Evolutionary conservation across 257 asterid genomes (phyloP), one percentile per base, ranked within the genome.

Genomic region (Marsdenia floribunda): DNA sequence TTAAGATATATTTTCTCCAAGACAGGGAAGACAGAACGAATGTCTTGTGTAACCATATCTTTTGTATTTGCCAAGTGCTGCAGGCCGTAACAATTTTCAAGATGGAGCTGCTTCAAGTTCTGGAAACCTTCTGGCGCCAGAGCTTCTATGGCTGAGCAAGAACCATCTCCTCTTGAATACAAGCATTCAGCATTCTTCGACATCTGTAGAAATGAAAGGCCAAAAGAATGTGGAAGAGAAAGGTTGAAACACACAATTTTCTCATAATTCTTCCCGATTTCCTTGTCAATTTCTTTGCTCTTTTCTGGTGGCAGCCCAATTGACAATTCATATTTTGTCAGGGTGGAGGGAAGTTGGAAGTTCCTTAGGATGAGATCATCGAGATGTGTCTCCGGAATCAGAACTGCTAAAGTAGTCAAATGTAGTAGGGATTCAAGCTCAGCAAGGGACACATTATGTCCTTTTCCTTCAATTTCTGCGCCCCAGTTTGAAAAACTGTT

Each of bases 181-280:
- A 74, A 33, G 14, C 21, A 22, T 47, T 74, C 77, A 19, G 71
- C 70, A n/a, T 74, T 74, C 77, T 54, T 47, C 71, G 61, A 4
- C 35, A 74, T 18, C 29, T 21, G 8, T 33, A 26, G 18, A 52
- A 63, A 26, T 59, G 68, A 74, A 74, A n/a, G 29, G 19, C 24
- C 61, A 50, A 65, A 44, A 26, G 49, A 26, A 11, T 44, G 57
- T 22, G 73, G 60, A 47, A 29, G 33, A 69, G 54, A 22, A 24
- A 69, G 73, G 57, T 49, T 69, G 35, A 69, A 12, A 44, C 59
- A 46, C 59, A 69, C 2, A 47, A 69, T 47, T 69, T 69, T 69
- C 60, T 69, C 38, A 11, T 44, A 69, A 11, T 69, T 49, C 58
- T 44, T 10, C 22, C 73, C 57, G 15, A 4, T 18, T 24, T 24